Evolutionary conservation across 2,329 filamentous ascomycete species (phyloP).

Genomic region (Fusarium austroafricanum): DNA sequence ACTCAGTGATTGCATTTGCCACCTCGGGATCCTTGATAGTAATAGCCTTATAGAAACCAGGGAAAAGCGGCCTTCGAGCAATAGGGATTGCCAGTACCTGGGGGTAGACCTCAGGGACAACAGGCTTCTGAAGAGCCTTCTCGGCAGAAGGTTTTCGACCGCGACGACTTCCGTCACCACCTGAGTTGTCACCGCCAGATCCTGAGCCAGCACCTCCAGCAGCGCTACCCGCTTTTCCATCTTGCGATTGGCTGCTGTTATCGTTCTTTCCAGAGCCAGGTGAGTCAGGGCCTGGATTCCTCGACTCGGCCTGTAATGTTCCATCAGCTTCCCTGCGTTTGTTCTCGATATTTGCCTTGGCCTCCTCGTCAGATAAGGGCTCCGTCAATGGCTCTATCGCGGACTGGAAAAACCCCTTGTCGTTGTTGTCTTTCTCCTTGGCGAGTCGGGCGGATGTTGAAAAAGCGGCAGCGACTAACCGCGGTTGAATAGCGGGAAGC

Average conservation of each 20-base stretch:
- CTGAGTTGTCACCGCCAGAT: conserved; percentile 66
- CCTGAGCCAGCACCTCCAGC: conserved; percentile 65
- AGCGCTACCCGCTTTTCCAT: conserved; percentile 68
- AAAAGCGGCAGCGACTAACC: conserved; percentile 50
- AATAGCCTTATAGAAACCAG: conserved; percentile 98
- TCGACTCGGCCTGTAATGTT: conserved; percentile 61
- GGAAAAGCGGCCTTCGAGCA: conserved; percentile 91
- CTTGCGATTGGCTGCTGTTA: conserved; percentile 53
- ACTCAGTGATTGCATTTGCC: conserved; percentile 90
- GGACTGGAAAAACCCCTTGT: conserved; percentile 64
- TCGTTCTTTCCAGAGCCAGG: conserved; percentile 60
- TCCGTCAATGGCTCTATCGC: conserved; percentile 56
- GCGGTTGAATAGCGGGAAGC: conserved; percentile 46
- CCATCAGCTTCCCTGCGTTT: conserved; percentile 57
- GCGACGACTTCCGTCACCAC: conserved; percentile 73
- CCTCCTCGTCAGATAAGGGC: conserved; percentile 64
- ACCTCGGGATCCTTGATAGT: conserved; percentile 95
- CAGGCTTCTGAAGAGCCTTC: conserved; percentile 84
- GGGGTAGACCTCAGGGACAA: conserved; percentile 93
- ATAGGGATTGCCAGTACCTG: conserved; percentile 98
- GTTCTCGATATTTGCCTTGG: conserved; percentile 63
- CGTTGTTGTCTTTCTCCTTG: conserved; percentile 53
- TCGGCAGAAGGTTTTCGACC: conserved; percentile 78
- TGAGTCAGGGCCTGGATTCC: conserved; percentile 56
- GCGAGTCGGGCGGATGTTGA: conserved; percentile 51